phyloP scores from a whole-genome alignment of 2,329 filamentous ascomycete species.

The Boeremia exigua region DNA sequence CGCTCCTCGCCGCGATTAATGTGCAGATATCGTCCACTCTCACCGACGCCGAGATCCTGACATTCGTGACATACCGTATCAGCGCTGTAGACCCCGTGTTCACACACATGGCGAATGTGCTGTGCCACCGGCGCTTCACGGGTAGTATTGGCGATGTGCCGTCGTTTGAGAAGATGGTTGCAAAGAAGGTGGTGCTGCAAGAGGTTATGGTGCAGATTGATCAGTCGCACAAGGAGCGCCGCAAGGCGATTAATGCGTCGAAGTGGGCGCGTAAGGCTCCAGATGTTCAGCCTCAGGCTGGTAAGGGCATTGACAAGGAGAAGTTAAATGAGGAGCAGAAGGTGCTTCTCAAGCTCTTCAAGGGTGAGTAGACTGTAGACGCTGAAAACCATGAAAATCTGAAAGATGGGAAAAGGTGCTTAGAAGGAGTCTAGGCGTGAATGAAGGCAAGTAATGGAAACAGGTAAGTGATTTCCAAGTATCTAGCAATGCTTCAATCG shows the following conservation, averaged over 20 bases:
- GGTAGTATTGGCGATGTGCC: background rate
- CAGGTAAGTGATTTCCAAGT: background rate
- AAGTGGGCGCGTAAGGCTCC: background rate
- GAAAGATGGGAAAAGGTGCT: background rate
- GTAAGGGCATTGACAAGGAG: background rate
- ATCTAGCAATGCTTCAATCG: background rate
- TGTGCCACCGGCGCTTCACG: conserved; percentile 7
- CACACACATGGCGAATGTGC: background rate
- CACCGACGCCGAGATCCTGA: background rate
- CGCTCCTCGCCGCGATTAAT: background rate
- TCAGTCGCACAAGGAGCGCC: background rate
- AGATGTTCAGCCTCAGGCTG: background rate
- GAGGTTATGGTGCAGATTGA: conserved; percentile 7
- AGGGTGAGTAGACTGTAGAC: background rate
- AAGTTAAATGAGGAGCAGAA: background rate
- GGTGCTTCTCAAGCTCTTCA: background rate
- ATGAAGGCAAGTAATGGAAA: background rate
- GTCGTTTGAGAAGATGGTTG: background rate
- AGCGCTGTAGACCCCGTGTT: background rate
- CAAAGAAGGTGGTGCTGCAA: background rate
- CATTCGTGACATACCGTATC: background rate
- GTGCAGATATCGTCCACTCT: background rate
- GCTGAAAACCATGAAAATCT: background rate
- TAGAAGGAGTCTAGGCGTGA: background rate
- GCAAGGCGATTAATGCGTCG: background rate